Base-by-base conservation (phyloP, 768 basidiomycete species). In the Boletus reticuloceps region DNA sequence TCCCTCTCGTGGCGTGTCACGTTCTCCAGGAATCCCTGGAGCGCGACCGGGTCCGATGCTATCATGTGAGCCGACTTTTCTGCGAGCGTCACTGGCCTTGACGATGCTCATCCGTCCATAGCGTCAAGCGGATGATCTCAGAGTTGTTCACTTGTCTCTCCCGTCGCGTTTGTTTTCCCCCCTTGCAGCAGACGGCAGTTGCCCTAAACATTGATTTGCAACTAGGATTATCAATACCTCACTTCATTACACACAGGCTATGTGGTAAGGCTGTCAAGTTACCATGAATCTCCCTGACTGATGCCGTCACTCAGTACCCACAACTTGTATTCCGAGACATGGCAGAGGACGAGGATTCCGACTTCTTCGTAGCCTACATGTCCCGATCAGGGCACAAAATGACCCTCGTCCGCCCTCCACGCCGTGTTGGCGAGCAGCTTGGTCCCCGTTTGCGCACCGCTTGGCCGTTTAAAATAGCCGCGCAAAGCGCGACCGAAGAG, bases 201-300 rank as follows among this genome's bases (percentile, higher is more conserved):
- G 41, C 50, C 57, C 55, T 61, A 56, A 53, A 53, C 29, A 43
- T 20, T 7, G 47, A 53, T 22, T 58, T 47, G 29, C 41, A 59
- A 44, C 44, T n/a, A 91, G 88, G 89, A 89, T 37, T 91, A 83
- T 62, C 73, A 80, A n/a, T 89, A 86, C 58, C 74, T 84, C 60
- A 81, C 88, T 25, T 76, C 80, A n/a, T 75, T 83, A 34, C 83
- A 83, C 59, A 77, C 79, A 8, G 80, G 79, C 34, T 79, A 78
- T 56, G 60, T 79, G 31, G 88, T 88, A 62, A 54, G 61, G 29
- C 17, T 39, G 13, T 42, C 56, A 70, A 69, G 14, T 25, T n/a
- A 40, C 39, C 51, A 13, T 29, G 29, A 44, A n/a, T n/a, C 46
- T 36, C 29, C 47, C 38, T 57, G 16, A 55, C 64, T 60, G 42